Percentiles rank a stretch among this genome's conserved stretches.
Conservation (phyloP, 2,329 filamentous ascomycete genomes). For the Xylaria digitata region DNA sequence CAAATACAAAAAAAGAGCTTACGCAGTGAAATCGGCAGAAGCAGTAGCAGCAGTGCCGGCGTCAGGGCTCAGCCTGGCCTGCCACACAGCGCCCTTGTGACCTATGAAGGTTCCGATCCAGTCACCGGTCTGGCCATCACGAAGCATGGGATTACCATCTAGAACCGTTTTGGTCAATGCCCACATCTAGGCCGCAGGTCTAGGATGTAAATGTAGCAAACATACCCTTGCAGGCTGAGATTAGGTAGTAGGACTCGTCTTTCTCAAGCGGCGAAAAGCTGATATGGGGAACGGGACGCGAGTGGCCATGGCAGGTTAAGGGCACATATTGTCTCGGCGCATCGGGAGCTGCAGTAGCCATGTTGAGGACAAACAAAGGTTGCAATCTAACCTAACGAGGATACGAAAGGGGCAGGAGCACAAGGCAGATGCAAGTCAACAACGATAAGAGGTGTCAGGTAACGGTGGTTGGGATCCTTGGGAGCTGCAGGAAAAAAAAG, state of each 20-base stretch:
- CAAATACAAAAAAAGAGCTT: conserved; percentile 51
- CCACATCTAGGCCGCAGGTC: not conserved
- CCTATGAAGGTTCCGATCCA: conserved; percentile 99
- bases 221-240: conserved; percentile 89
- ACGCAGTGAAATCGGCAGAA: conserved; percentile 96
- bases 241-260: conserved; percentile 88
- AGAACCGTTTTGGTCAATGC: conserved; percentile 37
- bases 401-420: not conserved
- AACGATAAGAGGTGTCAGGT: not conserved
- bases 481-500: not conserved
- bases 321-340: conserved; percentile 74
- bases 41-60: conserved; percentile 90
- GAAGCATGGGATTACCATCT: conserved; percentile 99
- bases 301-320: conserved; percentile 93
- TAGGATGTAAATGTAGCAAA: not conserved
- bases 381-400: not conserved
- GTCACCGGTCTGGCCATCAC: conserved; percentile 93
- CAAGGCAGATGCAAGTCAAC: not conserved
- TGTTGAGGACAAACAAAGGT: conserved; percentile 19
- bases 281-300: conserved; percentile 89
- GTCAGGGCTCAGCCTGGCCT: conserved; percentile 89
- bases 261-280: conserved; percentile 87
- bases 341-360: conserved; percentile 42
- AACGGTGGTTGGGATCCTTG: not conserved
- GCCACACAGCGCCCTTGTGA: conserved; percentile 98